Evolutionary conservation across 805 yeast species (phyloP).

Genomic region (Candida nitratophila): DNA sequence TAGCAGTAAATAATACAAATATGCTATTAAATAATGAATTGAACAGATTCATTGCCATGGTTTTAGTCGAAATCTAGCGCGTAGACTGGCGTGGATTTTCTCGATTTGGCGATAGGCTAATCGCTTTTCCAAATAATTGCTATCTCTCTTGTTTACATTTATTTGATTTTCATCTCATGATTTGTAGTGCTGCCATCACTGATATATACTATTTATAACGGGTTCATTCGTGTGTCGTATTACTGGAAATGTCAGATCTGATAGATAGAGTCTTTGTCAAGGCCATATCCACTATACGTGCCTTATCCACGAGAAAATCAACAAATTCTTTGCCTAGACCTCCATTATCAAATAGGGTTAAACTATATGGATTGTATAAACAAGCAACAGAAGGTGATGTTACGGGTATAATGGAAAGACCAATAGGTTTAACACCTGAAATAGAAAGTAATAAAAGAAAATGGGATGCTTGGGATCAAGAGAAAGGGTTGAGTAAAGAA

Average conservation of each 20-base stretch:
- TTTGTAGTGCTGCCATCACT: no score
- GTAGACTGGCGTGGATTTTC: no score
- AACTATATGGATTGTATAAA: slow-evolving; percentile 74
- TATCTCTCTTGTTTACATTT: background rate
- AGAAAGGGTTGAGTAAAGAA: slow-evolving; percentile 57
- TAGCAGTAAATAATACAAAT: no score
- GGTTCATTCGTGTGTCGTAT: no score
- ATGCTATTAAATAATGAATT: no score
- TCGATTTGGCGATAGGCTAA: background rate
- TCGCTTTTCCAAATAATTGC: background rate
- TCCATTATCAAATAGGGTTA: slow-evolving; percentile 60
- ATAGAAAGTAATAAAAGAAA: slow-evolving; percentile 65
- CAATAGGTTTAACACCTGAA: slow-evolving; percentile 51
- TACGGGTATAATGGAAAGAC: slow-evolving; percentile 58
- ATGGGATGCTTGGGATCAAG: slow-evolving; percentile 82
- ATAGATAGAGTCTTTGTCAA: slow-evolving; percentile 75
- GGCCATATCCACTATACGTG: slow-evolving; percentile 73
- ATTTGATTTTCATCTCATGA: background rate
- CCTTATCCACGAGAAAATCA: slow-evolving; percentile 59
- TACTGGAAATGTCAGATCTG: slow-evolving; percentile 46
- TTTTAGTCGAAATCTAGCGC: no score
- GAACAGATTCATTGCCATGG: no score
- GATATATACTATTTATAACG: no score
- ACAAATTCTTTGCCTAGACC: slow-evolving; percentile 67
- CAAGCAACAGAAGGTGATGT: slow-evolving; percentile 90